phyloP scores from a whole-genome alignment of 1,139 yeast species.

The Hansenula sp. region DNA sequence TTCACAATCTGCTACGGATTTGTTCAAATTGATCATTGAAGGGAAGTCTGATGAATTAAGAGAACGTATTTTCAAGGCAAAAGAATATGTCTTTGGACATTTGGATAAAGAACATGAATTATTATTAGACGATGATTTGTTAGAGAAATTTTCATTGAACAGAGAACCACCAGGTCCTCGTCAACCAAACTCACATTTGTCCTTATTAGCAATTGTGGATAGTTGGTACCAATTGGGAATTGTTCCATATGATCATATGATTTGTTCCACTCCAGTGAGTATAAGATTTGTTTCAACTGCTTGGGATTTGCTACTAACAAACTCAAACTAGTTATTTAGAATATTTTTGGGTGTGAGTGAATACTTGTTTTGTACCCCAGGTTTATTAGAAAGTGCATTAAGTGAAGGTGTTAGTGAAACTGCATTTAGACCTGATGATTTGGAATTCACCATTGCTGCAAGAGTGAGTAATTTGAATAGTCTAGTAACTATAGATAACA shows the following conservation, averaged over 20 bases:
- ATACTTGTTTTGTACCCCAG: slow-evolving; percentile 82
- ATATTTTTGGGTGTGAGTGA: slow-evolving; percentile 94
- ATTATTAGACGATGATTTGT: slow-evolving; percentile 72
- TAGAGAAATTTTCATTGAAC: slow-evolving; percentile 76
- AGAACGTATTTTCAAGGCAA: slow-evolving; percentile 61
- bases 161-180: slow-evolving; percentile 63
- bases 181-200: slow-evolving; percentile 85
- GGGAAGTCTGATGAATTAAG: slow-evolving; percentile 56
- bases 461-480: slow-evolving; percentile 25
- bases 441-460: slow-evolving; percentile 81
- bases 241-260: slow-evolving; percentile 93
- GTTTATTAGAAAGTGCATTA: slow-evolving; percentile 73
- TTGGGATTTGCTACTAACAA: not conserved
- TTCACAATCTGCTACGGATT: slow-evolving; percentile 77
- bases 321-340: slow-evolving; percentile 48
- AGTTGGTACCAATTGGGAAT: slow-evolving; percentile 86
- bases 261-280: slow-evolving; percentile 82
- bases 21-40: slow-evolving; percentile 79
- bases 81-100: slow-evolving; percentile 71
- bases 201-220: slow-evolving; percentile 86
- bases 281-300: not conserved
- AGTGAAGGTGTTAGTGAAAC: slow-evolving; percentile 63
- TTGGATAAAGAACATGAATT: slow-evolving; percentile 50
- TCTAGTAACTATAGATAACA: slow-evolving; percentile 9
- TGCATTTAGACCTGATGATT: slow-evolving; percentile 80